A percentile compares a stretch with the other conserved stretches of the same genome.
These are phyloP conservation scores for Brassica hybrid DNA, from an alignment of 441 rosid genomes.

Conservation along the genomic window DNA sequence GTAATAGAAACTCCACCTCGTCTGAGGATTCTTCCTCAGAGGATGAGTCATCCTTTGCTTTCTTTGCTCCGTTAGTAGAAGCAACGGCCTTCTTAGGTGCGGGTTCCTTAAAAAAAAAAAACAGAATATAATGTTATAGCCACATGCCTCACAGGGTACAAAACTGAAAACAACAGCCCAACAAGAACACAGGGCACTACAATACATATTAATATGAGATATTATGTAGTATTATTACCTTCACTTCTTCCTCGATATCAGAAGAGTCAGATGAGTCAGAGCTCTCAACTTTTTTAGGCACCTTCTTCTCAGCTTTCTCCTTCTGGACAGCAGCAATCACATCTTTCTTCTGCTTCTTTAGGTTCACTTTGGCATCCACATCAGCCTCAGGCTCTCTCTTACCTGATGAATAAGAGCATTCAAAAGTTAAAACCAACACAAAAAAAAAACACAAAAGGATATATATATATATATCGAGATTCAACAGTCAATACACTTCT, in stretches of 20 bases:
- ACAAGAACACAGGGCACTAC: neutral
- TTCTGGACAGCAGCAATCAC: slow-evolving; percentile 53
- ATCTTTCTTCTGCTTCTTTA: slow-evolving; percentile 74
- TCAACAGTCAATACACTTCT: no score
- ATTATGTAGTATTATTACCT: slow-evolving; percentile 21
- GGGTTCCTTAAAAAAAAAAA: slow-evolving; percentile 25
- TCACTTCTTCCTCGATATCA: slow-evolving; percentile 67
- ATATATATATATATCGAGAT: no score
- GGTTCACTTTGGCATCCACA: slow-evolving; percentile 51
- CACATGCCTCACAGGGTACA: slow-evolving; percentile 38
- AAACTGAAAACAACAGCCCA: neutral
- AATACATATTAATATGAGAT: neutral
- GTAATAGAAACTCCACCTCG: neutral
- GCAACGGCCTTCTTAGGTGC: slow-evolving; percentile 35
- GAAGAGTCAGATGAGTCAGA: slow-evolving; percentile 51
- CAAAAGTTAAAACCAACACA: no score
- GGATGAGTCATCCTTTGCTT: slow-evolving; percentile 37
- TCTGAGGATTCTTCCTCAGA: slow-evolving; percentile 44
- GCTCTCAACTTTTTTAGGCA: slow-evolving; percentile 56
- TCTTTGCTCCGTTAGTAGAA: slow-evolving; percentile 42
- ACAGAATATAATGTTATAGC: slow-evolving; percentile 5
- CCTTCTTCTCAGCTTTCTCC: slow-evolving; percentile 53
- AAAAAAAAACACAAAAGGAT: no score
- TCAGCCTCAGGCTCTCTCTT: slow-evolving; percentile 77
- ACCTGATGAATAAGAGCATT: slow-evolving; percentile 37